Evolutionary conservation across 768 basidiomycete genomes (phyloP).

Genomic region (Leccinum ochraceum): DNA sequence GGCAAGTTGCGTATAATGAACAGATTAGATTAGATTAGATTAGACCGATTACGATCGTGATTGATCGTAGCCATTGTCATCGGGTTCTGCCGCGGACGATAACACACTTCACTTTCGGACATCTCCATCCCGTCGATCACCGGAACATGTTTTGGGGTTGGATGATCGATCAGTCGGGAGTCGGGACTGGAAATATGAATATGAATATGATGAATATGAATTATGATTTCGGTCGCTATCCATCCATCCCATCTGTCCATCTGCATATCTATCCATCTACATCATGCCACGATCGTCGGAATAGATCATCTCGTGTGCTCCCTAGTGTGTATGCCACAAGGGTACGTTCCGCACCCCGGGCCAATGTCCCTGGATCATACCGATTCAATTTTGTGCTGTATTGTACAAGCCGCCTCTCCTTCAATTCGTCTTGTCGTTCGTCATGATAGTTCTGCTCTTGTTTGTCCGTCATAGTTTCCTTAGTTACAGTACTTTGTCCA

Average conservation of each 20-base stretch:
- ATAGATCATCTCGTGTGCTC: background rate
- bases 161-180: background rate
- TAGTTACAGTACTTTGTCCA: too few relatives aligned
- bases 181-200: background rate
- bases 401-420: too few relatives aligned
- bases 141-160: background rate
- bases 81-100: background rate
- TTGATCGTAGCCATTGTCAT: background rate
- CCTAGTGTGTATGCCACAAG: background rate
- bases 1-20: background rate
- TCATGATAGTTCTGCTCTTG: background rate
- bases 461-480: background rate
- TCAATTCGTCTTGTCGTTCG: background rate
- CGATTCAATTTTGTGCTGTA: background rate
- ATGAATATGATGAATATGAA: too few relatives aligned
- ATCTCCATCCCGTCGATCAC: background rate
- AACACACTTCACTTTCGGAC: background rate
- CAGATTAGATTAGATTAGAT: background rate
- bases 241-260: background rate
- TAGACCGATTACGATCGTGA: background rate
- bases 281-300: background rate
- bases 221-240: background rate
- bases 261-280: background rate
- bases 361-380: background rate
- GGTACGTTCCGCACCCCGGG: background rate